Evolutionary conservation across 805 yeast species (phyloP).

Genomic region (Candida odintsovae): DNA sequence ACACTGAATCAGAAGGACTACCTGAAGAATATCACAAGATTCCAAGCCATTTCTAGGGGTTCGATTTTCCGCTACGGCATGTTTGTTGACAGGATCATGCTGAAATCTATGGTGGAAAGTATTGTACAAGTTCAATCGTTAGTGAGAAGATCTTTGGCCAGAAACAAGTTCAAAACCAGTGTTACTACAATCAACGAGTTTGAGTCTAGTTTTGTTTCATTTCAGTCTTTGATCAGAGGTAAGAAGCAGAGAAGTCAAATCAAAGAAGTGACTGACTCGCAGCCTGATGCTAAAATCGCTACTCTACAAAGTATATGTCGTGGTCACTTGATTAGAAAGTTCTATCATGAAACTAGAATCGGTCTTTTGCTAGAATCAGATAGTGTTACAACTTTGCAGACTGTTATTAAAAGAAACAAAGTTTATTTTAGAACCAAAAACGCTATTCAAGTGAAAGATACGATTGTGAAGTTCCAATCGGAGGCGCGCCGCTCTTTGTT

Average conservation of each 20-base stretch:
- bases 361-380: constrained; percentile 13
- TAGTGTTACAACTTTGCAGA: constrained; percentile 14
- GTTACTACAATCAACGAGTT: constrained; percentile 20
- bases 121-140: constrained; percentile 43
- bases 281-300: constrained; percentile 7
- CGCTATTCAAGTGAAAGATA: constrained; percentile 6
- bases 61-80: constrained; percentile 56
- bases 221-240: constrained; percentile 35
- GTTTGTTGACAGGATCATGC: constrained; percentile 57
- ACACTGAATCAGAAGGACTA: constrained; percentile 18
- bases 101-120: constrained; percentile 50
- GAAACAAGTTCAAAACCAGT: constrained; percentile 23
- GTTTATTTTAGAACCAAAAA: constrained; percentile 1
- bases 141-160: constrained; percentile 42
- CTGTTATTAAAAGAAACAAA: constrained; percentile 12
- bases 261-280: constrained; percentile 4
- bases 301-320: constrained; percentile 40
- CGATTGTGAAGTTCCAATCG: constrained; percentile 31
- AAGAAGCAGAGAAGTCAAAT: constrained; percentile 14
- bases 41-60: constrained; percentile 72
- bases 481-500: constrained; percentile 28
- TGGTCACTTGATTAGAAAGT: constrained; percentile 30
- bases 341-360: constrained; percentile 10
- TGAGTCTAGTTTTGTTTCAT: constrained; percentile 17
- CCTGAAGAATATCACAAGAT: constrained; percentile 31